Conservation (phyloP, 305 asterid species). For the Fraxinus velutina region DNA sequence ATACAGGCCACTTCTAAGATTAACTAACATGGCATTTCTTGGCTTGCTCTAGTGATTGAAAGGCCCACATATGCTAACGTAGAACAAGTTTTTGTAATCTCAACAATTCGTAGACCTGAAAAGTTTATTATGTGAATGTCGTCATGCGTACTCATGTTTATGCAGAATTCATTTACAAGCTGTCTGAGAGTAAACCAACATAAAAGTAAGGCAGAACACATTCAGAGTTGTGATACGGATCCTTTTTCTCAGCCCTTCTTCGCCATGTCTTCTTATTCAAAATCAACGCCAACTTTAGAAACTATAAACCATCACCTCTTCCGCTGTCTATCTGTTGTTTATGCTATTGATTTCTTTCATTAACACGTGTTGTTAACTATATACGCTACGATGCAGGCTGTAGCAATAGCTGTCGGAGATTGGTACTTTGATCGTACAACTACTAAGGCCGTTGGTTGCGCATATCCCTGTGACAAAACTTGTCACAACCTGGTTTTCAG, state of each 20-base stretch:
- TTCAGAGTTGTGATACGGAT: background rate
- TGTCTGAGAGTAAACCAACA: background rate
- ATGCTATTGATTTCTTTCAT: background rate
- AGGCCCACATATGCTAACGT: background rate
- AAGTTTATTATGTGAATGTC: background rate
- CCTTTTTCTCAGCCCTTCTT: background rate
- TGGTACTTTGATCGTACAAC: conserved; percentile 72
- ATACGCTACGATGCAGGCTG: conserved; percentile 49
- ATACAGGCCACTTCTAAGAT: background rate
- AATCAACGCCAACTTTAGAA: background rate
- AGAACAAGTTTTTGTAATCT: background rate
- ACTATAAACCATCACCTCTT: background rate
- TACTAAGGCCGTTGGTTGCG: conserved; percentile 65
- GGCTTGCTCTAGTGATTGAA: background rate
- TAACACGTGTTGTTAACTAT: conserved; percentile 31
- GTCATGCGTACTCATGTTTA: background rate
- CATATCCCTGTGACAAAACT: conserved; percentile 76
- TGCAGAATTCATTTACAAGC: background rate
- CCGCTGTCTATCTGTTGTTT: conserved; percentile 30
- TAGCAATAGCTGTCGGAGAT: conserved; percentile 82
- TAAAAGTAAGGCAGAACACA: background rate
- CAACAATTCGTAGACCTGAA: background rate
- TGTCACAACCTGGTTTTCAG: conserved; percentile 85
- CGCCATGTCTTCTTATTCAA: background rate
- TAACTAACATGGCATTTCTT: background rate